Evolutionary conservation across 441 rosid species (phyloP).

Genomic region (Populus hybrid): DNA sequence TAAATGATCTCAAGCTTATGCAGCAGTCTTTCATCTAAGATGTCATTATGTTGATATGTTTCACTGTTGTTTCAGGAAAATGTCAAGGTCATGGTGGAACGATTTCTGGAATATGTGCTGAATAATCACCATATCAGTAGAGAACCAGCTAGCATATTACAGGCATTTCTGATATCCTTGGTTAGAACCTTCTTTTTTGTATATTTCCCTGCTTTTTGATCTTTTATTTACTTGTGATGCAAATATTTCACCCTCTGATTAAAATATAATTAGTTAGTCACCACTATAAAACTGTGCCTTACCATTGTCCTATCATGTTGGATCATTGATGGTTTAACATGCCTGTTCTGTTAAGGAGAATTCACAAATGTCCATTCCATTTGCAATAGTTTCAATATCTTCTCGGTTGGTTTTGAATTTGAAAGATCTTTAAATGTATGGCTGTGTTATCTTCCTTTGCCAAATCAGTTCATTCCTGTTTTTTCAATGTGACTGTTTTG

Average conservation of each 20-base stretch:
- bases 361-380: too few relatives aligned
- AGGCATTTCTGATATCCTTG: slow-evolving; percentile 90
- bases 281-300: too few relatives aligned
- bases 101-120: slow-evolving; percentile 71
- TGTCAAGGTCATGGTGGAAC: slow-evolving; percentile 51
- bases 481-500: too few relatives aligned
- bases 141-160: slow-evolving; percentile 59
- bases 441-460: too few relatives aligned
- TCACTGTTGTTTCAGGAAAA: slow-evolving; percentile 55
- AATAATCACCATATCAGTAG: slow-evolving; percentile 55
- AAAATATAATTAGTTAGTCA: background rate
- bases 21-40: background rate
- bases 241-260: background rate
- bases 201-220: background rate
- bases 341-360: too few relatives aligned
- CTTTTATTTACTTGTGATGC: slow-evolving; percentile 6
- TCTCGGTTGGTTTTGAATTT: too few relatives aligned
- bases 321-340: too few relatives aligned
- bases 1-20: background rate
- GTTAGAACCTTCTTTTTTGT: slow-evolving; percentile 40
- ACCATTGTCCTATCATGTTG: too few relatives aligned
- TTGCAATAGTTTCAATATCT: too few relatives aligned
- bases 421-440: too few relatives aligned
- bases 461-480: too few relatives aligned
- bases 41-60: slow-evolving; percentile 11